Percentiles rank a stretch among this genome's conserved stretches.
These are phyloP conservation scores for Fusarium transvaalense DNA, from an alignment of 2,329 filamentous ascomycete species.

Conservation along the genomic window DNA sequence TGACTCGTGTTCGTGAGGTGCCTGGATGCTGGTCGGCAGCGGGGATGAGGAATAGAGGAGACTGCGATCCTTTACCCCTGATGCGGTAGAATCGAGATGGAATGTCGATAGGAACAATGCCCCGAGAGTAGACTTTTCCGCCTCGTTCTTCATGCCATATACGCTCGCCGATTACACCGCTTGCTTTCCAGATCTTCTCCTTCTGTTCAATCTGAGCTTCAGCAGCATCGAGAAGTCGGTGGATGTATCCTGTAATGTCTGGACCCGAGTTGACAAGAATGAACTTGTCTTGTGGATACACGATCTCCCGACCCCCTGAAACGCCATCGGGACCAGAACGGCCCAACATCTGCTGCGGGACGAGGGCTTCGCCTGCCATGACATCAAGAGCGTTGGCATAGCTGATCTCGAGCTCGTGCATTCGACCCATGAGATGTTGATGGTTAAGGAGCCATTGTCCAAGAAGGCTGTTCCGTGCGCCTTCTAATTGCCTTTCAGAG, in stretches of 20 bases:
- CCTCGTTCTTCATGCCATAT: conserved; percentile 49
- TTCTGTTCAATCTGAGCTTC: conserved; percentile 58
- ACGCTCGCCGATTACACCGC: conserved; percentile 59
- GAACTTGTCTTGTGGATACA: conserved; percentile 67
- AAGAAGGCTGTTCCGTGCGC: conserved; percentile 64
- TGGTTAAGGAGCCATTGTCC: conserved; percentile 69
- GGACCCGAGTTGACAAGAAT: conserved; percentile 67
- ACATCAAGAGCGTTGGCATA: conserved; percentile 65
- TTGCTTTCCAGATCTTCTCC: conserved; percentile 51
- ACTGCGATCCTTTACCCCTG: conserved; percentile 55
- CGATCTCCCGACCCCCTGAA: conserved; percentile 63
- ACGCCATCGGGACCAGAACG: conserved; percentile 65
- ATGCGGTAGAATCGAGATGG: conserved; percentile 66
- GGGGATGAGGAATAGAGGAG: conserved; percentile 67
- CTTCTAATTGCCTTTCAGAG: conserved; percentile 52
- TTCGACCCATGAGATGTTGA: conserved; percentile 65
- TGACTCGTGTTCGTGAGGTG: conserved; percentile 58
- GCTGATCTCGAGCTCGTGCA: conserved; percentile 68
- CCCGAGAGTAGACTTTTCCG: conserved; percentile 54
- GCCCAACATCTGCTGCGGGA: conserved; percentile 66
- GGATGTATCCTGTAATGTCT: conserved; percentile 62
- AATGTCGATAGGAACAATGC: conserved; percentile 64
- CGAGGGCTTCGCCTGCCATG: conserved; percentile 62
- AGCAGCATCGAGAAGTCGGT: conserved; percentile 60
- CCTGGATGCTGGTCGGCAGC: conserved; percentile 62